phyloP scores from a whole-genome alignment of 2,329 filamentous ascomycete species.

The Cordyceps militaris region DNA sequence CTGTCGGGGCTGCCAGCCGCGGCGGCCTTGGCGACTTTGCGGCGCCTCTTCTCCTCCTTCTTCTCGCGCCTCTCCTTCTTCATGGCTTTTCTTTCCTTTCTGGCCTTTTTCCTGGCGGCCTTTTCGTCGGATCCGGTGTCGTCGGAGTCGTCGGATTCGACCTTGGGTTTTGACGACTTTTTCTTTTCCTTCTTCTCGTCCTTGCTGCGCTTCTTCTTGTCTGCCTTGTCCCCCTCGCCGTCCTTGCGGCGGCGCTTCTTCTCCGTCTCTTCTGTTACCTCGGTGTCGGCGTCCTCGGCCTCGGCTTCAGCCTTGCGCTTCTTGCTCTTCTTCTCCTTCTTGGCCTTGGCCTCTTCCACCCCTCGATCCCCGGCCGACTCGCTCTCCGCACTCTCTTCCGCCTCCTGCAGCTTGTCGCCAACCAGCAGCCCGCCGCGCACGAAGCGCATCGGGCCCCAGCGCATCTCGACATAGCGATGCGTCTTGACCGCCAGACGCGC shows the following conservation, averaged over 20 bases:
- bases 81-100: conserved; percentile 27
- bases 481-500: conserved; percentile 63
- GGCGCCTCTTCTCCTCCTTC: conserved; percentile 42
- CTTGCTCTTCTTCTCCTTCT: conserved; percentile 28
- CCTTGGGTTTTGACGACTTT: conserved; percentile 20
- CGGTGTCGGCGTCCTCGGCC: conserved; percentile 18
- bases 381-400: conserved; percentile 17
- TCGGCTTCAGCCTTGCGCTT: conserved; percentile 28
- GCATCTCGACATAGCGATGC: conserved; percentile 64
- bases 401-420: conserved; percentile 46
- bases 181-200: conserved; percentile 28
- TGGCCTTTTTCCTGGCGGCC: conserved; percentile 23
- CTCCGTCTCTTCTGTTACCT: conserved; percentile 20
- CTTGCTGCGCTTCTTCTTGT: conserved; percentile 20
- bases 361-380: conserved; percentile 11
- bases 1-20: conserved; percentile 16
- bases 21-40: conserved; percentile 27
- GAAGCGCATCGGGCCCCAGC: conserved; percentile 77
- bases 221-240: conserved; percentile 18
- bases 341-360: conserved; percentile 21
- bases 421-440: conserved; percentile 72
- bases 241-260: conserved; percentile 27
- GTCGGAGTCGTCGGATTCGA: conserved; percentile 17
- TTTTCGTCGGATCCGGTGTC: conserved; percentile 19
- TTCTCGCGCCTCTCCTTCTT: conserved; percentile 37